Conservation (phyloP, 176 grass and related monocot species). For the bread wheat (Triticum aestivum) region IWGSC_CS_RefSeq_v2.1 NC_057799.1:33529580-33530079, state of each 20-base stretch:
- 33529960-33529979: conserved; percentile 40
- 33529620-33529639: too few relatives aligned
- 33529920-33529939: neutral
- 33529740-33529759: too few relatives aligned
- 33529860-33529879: neutral
- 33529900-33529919: neutral
- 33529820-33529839: too few relatives aligned
- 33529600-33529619: neutral
- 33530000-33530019: conserved; percentile 41
- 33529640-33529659: too few relatives aligned
- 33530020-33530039: conserved; percentile 60
- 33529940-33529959: conserved; percentile 40
- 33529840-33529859: neutral
- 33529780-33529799: too few relatives aligned
- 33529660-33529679: neutral
- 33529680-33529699: neutral
- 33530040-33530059: conserved; percentile 49
- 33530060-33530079: conserved; percentile 56
- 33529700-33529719: too few relatives aligned
- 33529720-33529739: too few relatives aligned
- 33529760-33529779: too few relatives aligned
- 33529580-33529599: neutral
- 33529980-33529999: conserved; percentile 46
- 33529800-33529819: too few relatives aligned
- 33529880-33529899: neutral